Evolutionary conservation across 2,329 filamentous ascomycete genomes (phyloP), one percentile per base, ranked within the genome.

Genomic region (Ilyonectria destructans): DNA sequence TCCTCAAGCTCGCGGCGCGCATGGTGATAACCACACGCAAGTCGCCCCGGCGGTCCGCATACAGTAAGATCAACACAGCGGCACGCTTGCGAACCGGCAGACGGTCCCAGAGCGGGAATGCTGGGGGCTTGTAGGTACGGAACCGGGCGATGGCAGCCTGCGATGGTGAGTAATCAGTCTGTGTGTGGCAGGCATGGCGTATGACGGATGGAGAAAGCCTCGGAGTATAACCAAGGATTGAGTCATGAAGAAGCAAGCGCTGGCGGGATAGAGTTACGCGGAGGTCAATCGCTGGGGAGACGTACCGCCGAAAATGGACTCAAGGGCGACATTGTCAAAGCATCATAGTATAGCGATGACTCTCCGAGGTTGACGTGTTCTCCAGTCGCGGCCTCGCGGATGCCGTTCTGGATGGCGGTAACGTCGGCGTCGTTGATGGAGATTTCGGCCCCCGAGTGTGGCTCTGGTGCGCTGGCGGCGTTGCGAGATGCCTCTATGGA

Each of bases 61-160:
- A 98, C 1, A 98, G 87, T 59, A 98, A 87, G 56, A 98, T 88
- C 61, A 98, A 84, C 46, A 98, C 96, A 26, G 96, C 95, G 15
- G 96, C 96, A 72, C 95, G 90, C 69, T 93, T 89, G 71, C 85
- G 88, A 15, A 87, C 81, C 2, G 90, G 90, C 31, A 92, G 83
- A 21, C 81, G 81, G 75, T 91, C 87, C 90, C 90, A 92, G 65
- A 88, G 78, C 12, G 89, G 84, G 73, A 91, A 91, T 2, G 88
- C 81, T 2, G 90, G 90, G 19, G 90, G 86, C 65, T 83, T 86
- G 78, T 89, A 92, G 61, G 89, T 85, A 59, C 89, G 86, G 63
- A 92, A 83, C 67, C 90, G 86, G 62, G 88, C 86, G 71, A 92
- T 80, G 76, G 88, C 88, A 71, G 88, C 87, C 88, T 89, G 67